Evolutionary conservation across 2,329 filamentous ascomycete species (phyloP).

Genomic region (Raffaelea deltoideospora): DNA sequence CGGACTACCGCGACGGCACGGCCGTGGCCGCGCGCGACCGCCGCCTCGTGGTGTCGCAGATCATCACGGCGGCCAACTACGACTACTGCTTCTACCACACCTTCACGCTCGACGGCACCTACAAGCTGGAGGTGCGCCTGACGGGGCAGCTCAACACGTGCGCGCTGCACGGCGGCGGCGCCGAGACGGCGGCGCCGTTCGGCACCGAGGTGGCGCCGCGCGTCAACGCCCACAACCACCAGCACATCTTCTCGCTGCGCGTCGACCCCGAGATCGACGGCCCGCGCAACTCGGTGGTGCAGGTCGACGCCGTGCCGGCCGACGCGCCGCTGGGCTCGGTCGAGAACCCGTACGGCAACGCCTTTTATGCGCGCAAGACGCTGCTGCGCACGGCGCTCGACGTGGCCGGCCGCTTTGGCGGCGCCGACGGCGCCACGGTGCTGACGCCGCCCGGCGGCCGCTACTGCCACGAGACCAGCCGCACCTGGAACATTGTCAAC

Average conservation of each 20-base stretch:
- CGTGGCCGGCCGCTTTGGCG: too few relatives aligned
- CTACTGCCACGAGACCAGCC: constrained; percentile 64
- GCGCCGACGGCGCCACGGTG: too few relatives aligned
- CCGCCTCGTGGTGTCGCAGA: constrained; percentile 75
- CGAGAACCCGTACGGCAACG: constrained; percentile 82
- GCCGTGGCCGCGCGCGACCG: constrained; percentile 72
- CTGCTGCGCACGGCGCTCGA: constrained; percentile 58
- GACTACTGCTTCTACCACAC: constrained; percentile 44
- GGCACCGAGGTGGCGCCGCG: constrained; percentile 84
- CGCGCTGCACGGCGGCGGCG: constrained; percentile 56
- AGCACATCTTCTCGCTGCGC: constrained; percentile 85
- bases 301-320: constrained; percentile 59
- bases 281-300: constrained; percentile 69
- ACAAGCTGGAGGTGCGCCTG: constrained; percentile 82
- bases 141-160: constrained; percentile 92
- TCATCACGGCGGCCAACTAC: constrained; percentile 93
- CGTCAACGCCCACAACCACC: constrained; percentile 90
- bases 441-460: too few relatives aligned
- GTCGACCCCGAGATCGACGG: constrained; percentile 70
- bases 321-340: constrained; percentile 62
- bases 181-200: constrained; percentile 73
- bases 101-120: constrained; percentile 61
- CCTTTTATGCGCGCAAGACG: constrained; percentile 74
- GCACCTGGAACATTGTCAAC: constrained; percentile 86
- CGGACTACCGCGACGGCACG: constrained; percentile 80